phyloP scores from a whole-genome alignment of 179 eudicot genomes.

The Drosera spatulata region DNA sequence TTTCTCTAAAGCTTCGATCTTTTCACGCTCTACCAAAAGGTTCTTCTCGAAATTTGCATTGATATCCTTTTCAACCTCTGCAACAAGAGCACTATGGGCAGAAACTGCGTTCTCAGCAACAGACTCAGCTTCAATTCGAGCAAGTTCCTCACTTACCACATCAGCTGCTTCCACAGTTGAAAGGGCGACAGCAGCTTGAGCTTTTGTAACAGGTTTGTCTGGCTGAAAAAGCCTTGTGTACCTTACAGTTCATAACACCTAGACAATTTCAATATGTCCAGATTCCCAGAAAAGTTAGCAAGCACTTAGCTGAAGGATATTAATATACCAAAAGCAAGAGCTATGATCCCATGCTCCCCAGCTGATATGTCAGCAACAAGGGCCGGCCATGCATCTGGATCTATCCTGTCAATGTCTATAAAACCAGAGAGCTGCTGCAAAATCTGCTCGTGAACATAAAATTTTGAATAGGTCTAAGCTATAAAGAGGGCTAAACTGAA shows the following conservation, averaged over 20 bases:
- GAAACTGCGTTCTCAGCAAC: constrained; percentile 92
- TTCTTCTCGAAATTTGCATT: constrained; percentile 79
- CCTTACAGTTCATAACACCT: constrained; percentile 31
- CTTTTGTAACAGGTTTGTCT: constrained; percentile 92
- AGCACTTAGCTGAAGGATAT: constrained; percentile 4
- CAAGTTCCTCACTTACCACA: constrained; percentile 81
- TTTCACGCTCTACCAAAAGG: constrained; percentile 67
- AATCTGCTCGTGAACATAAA: constrained; percentile 26
- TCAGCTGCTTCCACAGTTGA: constrained; percentile 87
- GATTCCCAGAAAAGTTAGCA: neutral
- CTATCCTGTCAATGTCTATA: constrained; percentile 79
- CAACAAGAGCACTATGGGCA: constrained; percentile 82
- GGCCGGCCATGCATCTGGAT: constrained; percentile 95
- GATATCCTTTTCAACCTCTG: constrained; percentile 83
- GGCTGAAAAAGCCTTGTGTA: constrained; percentile 94
- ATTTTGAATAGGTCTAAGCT: neutral
- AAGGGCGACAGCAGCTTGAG: constrained; percentile 94
- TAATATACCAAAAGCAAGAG: constrained; percentile 85
- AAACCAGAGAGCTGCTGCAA: constrained; percentile 76
- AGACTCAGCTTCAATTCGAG: constrained; percentile 95
- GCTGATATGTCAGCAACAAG: constrained; percentile 75
- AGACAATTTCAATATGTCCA: too few species aligned
- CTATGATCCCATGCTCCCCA: constrained; percentile 79
- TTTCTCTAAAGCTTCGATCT: constrained; percentile 61
- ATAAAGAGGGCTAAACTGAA: too few species aligned